These are phyloP conservation scores for Mycosphaerella sp. DNA, from an alignment of 2,329 filamentous ascomycete species.

Conservation along the genomic window DNA sequence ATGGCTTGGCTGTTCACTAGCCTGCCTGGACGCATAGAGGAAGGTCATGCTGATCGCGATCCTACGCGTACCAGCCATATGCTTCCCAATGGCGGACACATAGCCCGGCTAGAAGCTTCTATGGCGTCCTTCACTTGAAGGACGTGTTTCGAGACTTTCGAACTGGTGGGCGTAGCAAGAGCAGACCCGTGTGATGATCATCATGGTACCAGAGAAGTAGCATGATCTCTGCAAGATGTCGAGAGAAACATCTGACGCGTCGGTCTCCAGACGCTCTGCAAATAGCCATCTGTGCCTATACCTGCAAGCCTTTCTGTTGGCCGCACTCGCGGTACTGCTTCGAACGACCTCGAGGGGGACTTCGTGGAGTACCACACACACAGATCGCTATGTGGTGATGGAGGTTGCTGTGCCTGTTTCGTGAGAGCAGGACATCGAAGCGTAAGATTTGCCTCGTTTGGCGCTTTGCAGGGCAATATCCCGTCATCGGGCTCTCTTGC, in stretches of 20 bases:
- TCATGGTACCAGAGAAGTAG: not conserved
- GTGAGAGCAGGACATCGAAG: not conserved
- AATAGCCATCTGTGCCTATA: not conserved
- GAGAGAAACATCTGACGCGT: not conserved
- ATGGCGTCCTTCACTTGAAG: not conserved
- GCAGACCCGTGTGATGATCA: not conserved
- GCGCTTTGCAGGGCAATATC: not conserved
- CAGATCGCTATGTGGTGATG: not conserved
- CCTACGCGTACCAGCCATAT: too few relatives aligned
- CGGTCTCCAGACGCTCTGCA: not conserved
- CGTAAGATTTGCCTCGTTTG: too few relatives aligned
- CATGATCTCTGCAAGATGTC: not conserved
- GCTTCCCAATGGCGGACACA: too few relatives aligned
- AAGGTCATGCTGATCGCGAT: too few relatives aligned
- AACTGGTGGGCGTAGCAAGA: not conserved
- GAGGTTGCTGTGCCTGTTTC: not conserved
- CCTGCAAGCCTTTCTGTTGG: not conserved
- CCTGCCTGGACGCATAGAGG: too few relatives aligned
- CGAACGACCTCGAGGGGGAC: not conserved
- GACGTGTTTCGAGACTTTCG: not conserved
- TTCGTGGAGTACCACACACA: not conserved
- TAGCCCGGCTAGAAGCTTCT: not conserved
- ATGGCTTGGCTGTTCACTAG: too few relatives aligned
- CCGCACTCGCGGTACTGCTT: not conserved
- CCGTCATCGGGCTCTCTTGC: not conserved